These are phyloP conservation scores for Populus hybrid DNA, from an alignment of 441 rosid genomes.

Conservation along the genomic window DNA sequence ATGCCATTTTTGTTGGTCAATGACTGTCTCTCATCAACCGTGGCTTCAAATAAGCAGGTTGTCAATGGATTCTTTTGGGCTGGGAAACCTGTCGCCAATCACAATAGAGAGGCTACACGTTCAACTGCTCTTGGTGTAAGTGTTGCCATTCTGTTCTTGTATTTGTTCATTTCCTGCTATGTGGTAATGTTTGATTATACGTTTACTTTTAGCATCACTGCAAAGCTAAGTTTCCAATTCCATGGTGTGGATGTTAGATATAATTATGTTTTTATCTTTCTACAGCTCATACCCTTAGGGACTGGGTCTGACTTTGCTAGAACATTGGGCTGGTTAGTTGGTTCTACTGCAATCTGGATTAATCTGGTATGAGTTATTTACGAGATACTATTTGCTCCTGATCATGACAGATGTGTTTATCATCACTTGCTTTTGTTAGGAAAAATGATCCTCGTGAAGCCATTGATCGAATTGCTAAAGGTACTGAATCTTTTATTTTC, in stretches of 20 bases:
- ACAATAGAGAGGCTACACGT: conserved; percentile 42
- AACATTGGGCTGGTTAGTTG: conserved; percentile 90
- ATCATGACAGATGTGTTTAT: conserved; percentile 15
- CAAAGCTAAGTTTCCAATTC: background rate
- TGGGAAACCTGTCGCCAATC: conserved; percentile 58
- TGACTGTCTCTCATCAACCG: background rate
- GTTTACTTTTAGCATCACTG: conserved; percentile 8
- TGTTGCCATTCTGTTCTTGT: conserved; percentile 14
- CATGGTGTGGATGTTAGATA: conserved; percentile 9
- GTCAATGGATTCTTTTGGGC: conserved; percentile 96
- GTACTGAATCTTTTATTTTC: conserved; percentile 31
- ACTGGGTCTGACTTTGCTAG: conserved; percentile 98
- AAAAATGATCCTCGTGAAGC: conserved; percentile 81
- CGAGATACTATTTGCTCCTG: conserved; percentile 3
- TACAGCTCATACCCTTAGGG: conserved; percentile 91
- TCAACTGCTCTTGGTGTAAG: conserved; percentile 96
- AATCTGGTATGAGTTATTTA: conserved; percentile 4
- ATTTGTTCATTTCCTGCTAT: background rate
- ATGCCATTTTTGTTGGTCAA: background rate
- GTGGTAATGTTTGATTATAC: no score
- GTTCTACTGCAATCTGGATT: conserved; percentile 19
- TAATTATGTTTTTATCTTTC: conserved; percentile 23
- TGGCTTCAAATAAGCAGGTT: conserved; percentile 52
- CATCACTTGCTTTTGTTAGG: conserved; percentile 43
- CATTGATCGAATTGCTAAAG: conserved; percentile 75